Base-by-base conservation (phyloP, 164 flowering plant genomes). In the Stephania cephalantha region DNA sequence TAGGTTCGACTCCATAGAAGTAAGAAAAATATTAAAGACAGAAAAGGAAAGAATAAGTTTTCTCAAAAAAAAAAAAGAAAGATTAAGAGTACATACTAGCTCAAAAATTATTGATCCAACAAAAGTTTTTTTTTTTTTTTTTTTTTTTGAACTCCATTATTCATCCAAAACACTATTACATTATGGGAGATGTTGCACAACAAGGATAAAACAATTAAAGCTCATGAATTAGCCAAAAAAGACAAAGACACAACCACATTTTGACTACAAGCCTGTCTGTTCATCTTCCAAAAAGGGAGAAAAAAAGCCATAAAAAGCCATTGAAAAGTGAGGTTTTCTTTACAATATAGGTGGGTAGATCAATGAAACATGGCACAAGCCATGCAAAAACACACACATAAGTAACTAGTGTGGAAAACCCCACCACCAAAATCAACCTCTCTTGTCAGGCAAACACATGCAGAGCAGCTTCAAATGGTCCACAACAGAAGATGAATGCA, bases 341-440 rank as follows among this genome's bases (percentile, higher is more conserved):
- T 71, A 73, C 81, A 79, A 71, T 13, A 65, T 13, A 65, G 53
- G 63, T 46, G 73, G 78, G 79, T 15, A 80, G 42, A 82, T 77
- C 73, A 17, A 76, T 42, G 61, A 70, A 82, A 79, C 85, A 78
- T 77, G 82, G 81, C 70, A 55, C 35, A 68, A 76, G 77, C 84
- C 82, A 75, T 69, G 84, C 66, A 82, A 77, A 82, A 74, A 45
- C 48, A 35, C 46, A 35, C 42, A 35, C 42, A 35, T 35, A 35
- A 2, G 42, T 4, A 65, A 29, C 66, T 61, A 15, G 66, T 52
- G 58, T 68, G 64, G 13, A 73, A 74, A 78, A 74, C 74, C 81
- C 77, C 73, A 71, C 75, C 61, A 71, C 69, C 31, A 76, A 71
- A 20, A 74, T 61, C 67, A 77, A 73, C 81, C 80, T 76, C 74